Percentiles rank a stretch among this genome's conserved stretches.
Evolutionary conservation across 192 early-diverging fungal genomes (phyloP).

Genomic region (Geranomyces michiganensis): DNA sequence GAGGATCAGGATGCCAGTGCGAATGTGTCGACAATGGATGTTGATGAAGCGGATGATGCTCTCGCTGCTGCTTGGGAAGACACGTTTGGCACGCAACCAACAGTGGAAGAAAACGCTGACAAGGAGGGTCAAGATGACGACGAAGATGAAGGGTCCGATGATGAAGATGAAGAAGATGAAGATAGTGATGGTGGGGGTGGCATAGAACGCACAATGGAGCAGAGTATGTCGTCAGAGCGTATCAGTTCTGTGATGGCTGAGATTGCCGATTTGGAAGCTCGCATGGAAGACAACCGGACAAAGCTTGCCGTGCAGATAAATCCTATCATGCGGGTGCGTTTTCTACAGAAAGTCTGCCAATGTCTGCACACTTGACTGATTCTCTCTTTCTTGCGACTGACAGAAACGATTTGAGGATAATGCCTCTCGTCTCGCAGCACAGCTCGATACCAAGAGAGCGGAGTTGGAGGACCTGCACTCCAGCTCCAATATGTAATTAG

Average conservation of each 20-base stretch:
- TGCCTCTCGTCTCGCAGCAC: constrained; percentile 58
- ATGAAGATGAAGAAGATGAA: constrained; percentile 26
- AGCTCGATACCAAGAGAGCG: constrained; percentile 63
- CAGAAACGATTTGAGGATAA: constrained; percentile 73
- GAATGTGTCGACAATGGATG: constrained; percentile 27
- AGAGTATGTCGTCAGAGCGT: too few relatives aligned
- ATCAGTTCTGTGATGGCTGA: constrained; percentile 51
- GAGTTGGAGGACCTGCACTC: constrained; percentile 44
- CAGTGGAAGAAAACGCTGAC: constrained; percentile 56
- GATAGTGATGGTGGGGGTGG: constrained; percentile 1
- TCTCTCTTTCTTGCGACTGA: background rate
- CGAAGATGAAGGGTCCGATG: constrained; percentile 36
- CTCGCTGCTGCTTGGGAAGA: constrained; percentile 47
- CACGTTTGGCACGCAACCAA: constrained; percentile 53
- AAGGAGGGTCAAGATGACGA: constrained; percentile 51
- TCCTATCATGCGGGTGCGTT: constrained; percentile 70
- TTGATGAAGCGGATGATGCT: constrained; percentile 55
- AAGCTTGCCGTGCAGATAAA: constrained; percentile 65
- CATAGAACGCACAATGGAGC: background rate
- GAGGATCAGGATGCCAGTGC: constrained; percentile 41
- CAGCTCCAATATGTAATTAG: too few relatives aligned
- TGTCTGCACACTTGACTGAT: background rate
- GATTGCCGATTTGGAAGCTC: constrained; percentile 64
- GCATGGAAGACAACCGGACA: constrained; percentile 57
- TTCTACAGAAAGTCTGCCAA: background rate